Percentiles rank a stretch among this genome's conserved stretches.
Evolutionary conservation across 1,284 basidiomycete species (phyloP).

Genomic region (Vanrija pseudolonga): DNA sequence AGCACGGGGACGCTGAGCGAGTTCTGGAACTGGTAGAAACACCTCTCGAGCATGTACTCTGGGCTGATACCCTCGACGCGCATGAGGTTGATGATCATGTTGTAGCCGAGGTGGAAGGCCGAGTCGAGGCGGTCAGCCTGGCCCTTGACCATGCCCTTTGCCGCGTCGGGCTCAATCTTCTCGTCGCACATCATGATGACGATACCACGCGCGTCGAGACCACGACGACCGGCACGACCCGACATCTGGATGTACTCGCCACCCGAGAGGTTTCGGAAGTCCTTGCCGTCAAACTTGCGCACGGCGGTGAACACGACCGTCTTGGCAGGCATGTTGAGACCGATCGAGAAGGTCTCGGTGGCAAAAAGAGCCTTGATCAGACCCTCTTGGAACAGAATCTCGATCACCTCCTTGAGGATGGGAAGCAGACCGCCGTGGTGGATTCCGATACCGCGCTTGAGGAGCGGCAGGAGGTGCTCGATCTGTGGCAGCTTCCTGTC

Average conservation of each 20-base stretch:
- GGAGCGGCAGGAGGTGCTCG: conserved; percentile 82
- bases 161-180: conserved; percentile 86
- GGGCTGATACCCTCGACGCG: conserved; percentile 98
- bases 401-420: conserved; percentile 98
- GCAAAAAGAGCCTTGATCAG: conserved; percentile 98
- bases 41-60: conserved; percentile 96
- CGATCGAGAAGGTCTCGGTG: conserved; percentile 99
- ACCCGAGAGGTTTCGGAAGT: conserved; percentile 80
- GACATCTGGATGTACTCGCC: conserved; percentile 98
- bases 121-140: conserved; percentile 96
- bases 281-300: conserved; percentile 92
- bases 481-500: conserved; percentile 94
- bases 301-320: conserved; percentile 94
- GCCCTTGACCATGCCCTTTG: conserved; percentile 98
- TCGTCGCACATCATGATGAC: conserved; percentile 99
- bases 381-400: conserved; percentile 99
- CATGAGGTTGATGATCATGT: conserved; percentile 98
- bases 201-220: conserved; percentile 96
- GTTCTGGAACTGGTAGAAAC: conserved; percentile 98
- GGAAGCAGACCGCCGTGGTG: conserved; percentile 97
- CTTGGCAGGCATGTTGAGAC: conserved; percentile 99
- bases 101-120: conserved; percentile 98
- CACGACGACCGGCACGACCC: conserved; percentile 93
- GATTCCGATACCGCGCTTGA: conserved; percentile 95
- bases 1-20: conserved; percentile 80